Evolutionary conservation across 2,329 filamentous ascomycete genomes (phyloP).

Genomic region (Metarhizium anisopliae): DNA sequence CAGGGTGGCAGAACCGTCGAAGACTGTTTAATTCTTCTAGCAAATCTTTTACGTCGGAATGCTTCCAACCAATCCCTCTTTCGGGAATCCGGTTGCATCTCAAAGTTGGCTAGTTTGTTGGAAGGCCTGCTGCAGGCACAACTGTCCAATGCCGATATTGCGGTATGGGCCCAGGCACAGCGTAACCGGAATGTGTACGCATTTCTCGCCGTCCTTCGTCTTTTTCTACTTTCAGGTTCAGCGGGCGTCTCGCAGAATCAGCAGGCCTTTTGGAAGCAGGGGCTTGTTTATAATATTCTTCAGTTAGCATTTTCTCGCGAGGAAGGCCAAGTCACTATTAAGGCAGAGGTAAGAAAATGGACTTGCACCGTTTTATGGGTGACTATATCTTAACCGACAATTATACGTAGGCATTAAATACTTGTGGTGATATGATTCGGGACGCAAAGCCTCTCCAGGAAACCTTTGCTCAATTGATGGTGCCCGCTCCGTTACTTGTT

Average conservation of each 20-base stretch:
- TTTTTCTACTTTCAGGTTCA: conserved; percentile 79
- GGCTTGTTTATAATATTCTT: conserved; percentile 68
- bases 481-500: conserved; percentile 48
- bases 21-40: conserved; percentile 83
- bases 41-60: conserved; percentile 81
- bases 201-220: conserved; percentile 71
- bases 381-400: conserved; percentile 1
- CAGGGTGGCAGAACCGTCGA: conserved; percentile 84
- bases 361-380: conserved; percentile 3
- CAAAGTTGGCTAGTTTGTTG: conserved; percentile 61
- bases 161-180: conserved; percentile 67
- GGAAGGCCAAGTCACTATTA: conserved; percentile 62
- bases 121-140: conserved; percentile 46
- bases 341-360: conserved; percentile 56
- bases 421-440: conserved; percentile 81
- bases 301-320: conserved; percentile 71
- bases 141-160: conserved; percentile 48
- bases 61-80: conserved; percentile 90
- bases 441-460: conserved; percentile 76
- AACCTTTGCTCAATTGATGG: conserved; percentile 78
- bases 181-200: conserved; percentile 89
- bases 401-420: conserved; percentile 53
- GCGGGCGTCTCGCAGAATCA: conserved; percentile 77
- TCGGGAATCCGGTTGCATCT: conserved; percentile 77
- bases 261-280: conserved; percentile 73